Evolutionary conservation across 2,329 filamentous ascomycete species (phyloP).

Genomic region (Colletotrichum filicis): DNA sequence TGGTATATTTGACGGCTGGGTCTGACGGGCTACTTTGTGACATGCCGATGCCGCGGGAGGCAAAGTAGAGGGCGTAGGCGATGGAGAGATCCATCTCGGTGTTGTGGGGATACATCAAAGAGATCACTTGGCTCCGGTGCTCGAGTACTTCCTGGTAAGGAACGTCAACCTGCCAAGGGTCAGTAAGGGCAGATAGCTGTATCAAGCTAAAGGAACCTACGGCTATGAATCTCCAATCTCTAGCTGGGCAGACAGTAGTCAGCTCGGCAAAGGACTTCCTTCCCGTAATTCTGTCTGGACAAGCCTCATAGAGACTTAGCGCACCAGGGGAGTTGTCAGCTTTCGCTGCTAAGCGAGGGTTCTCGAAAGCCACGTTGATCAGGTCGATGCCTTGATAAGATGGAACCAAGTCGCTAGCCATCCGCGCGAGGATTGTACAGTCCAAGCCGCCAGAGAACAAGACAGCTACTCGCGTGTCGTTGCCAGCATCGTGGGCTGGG

Average conservation of each 20-base stretch:
- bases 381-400: constrained; percentile 79
- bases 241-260: constrained; percentile 71
- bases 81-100: constrained; percentile 99
- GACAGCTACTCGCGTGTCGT: constrained; percentile 73
- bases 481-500: constrained; percentile 45
- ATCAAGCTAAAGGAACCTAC: constrained; percentile 51
- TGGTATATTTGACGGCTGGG: constrained; percentile 63
- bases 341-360: constrained; percentile 77
- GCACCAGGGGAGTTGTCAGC: constrained; percentile 40
- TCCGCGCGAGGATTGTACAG: constrained; percentile 86
- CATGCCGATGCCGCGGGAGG: constrained; percentile 76
- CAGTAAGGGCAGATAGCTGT: not conserved
- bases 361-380: constrained; percentile 97
- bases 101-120: constrained; percentile 90
- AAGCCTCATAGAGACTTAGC: constrained; percentile 75
- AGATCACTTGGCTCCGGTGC: constrained; percentile 76
- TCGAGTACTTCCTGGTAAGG: constrained; percentile 79
- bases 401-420: constrained; percentile 82
- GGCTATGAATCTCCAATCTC: constrained; percentile 85
- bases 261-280: constrained; percentile 84
- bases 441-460: constrained; percentile 96
- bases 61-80: constrained; percentile 93
- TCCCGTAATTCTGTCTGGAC: constrained; percentile 91
- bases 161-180: constrained; percentile 72
- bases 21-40: constrained; percentile 46